Evolutionary conservation across 2,329 filamentous ascomycete species (phyloP), one percentile per base, ranked within the genome.

Genomic region (Phialophora tarda): DNA sequence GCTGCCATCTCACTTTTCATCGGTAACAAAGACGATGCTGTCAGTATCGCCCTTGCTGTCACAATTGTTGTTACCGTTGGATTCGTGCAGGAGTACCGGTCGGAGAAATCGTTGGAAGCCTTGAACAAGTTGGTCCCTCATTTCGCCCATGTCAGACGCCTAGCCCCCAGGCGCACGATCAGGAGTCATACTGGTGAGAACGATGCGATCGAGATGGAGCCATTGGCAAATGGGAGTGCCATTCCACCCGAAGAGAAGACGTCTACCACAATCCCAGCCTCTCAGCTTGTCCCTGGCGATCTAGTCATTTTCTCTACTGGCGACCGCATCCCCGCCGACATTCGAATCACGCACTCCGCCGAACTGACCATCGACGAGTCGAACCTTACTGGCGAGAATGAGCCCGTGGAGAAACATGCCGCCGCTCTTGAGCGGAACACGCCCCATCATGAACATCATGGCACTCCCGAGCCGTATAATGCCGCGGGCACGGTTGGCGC

Each of bases 61-160:
- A 97, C 93, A 28, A 99, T 99, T 73, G 95, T 99, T 5, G 93
- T 99, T 26, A 91, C 90, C 0, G 95, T 99, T 50, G 95, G 94
- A 1, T 99, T 99, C 73, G 88, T 98, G 60, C 95, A 99, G 77
- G 95, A 99, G 79, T 99, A 99, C 78, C 86, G 95, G 66, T 98
- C 95, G 7, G 95, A 99, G 77, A 96, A 99, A 79, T 98, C 94
- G 2, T 88, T 99, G 71, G 95, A 99, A 78, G 95, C 95, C 23
- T 82, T 99, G 72, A 97, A 91, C 75, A 92, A 95, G 73, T 82
- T 99, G 28, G 94, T 99, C 0, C 96, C 95, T 30, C 96, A 98
- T 77, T 92, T 93, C 77, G 95, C 96, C 32, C 93, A 99, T 80
- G 83, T 98, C n/a, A 92, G 99, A 67, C 89, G 96, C 21, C 62